Conservation (phyloP, 192 early-diverging fungal species). For the Backusella circina region DNA sequence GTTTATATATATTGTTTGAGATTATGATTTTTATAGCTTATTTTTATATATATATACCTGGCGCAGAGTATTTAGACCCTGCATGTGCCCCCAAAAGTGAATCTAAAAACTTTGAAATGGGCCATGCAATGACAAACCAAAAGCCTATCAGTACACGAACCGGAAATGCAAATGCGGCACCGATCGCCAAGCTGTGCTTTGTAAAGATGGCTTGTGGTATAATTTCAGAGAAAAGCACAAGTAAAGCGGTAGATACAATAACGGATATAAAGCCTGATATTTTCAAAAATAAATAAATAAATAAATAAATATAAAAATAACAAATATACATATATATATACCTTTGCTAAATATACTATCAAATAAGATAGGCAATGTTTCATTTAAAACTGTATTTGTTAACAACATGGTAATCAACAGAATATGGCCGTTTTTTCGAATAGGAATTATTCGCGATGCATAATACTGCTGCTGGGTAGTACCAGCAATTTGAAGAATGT, state of each 20-base stretch:
- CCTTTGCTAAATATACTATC: conserved; percentile 66
- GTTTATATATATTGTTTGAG: background rate
- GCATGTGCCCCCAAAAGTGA: conserved; percentile 72
- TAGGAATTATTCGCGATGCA: conserved; percentile 77
- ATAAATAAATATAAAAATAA: background rate
- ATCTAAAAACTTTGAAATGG: conserved; percentile 85
- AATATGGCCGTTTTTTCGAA: conserved; percentile 85
- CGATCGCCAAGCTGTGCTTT: conserved; percentile 83
- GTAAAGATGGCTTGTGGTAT: conserved; percentile 92
- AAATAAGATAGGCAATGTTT: conserved; percentile 80
- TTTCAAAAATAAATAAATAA: background rate
- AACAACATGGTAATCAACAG: conserved; percentile 86
- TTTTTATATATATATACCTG: conserved; percentile 29
- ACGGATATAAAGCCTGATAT: conserved; percentile 74
- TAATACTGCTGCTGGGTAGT: conserved; percentile 60
- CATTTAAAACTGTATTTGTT: conserved; percentile 87
- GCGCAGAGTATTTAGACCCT: conserved; percentile 74
- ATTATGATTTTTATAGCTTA: background rate
- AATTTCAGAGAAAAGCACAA: conserved; percentile 93
- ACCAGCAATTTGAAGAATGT: conserved; percentile 80
- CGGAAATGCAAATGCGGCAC: conserved; percentile 81
- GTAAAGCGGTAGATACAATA: conserved; percentile 73
- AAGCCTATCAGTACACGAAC: conserved; percentile 56
- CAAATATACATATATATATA: background rate
- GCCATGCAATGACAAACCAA: conserved; percentile 66